Conservation (phyloP, 2,329 filamentous ascomycete genomes). For the Aspergillus puulaauensis region DNA sequence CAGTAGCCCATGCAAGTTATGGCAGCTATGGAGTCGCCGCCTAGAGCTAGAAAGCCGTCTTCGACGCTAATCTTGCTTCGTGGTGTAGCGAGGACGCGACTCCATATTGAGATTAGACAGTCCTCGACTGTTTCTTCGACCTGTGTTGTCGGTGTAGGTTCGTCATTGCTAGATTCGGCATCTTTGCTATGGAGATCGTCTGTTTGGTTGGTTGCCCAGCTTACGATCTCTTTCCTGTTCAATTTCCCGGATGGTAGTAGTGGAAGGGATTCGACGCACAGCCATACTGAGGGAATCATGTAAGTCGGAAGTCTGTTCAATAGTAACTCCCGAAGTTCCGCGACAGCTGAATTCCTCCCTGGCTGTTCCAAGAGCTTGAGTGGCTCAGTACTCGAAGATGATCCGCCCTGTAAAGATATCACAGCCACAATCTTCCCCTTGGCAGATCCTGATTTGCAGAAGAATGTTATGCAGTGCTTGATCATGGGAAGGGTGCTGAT, state of each 20-base stretch:
- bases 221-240: conserved; percentile 40
- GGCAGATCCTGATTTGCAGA: conserved; percentile 36
- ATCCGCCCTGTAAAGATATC: conserved; percentile 27
- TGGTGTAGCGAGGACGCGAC: conserved; percentile 41
- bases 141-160: conserved; percentile 5
- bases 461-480: conserved; percentile 36
- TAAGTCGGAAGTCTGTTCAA: conserved; percentile 42
- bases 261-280: conserved; percentile 47
- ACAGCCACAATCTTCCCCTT: conserved; percentile 33
- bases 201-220: conserved; percentile 32
- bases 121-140: conserved; percentile 30
- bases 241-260: conserved; percentile 48
- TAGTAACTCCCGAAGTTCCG: conserved; percentile 30
- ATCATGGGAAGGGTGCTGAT: conserved; percentile 29
- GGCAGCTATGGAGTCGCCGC: conserved; percentile 52
- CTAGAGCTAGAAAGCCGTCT: conserved; percentile 45
- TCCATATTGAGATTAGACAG: conserved; percentile 34
- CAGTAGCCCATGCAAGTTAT: conserved; percentile 51
- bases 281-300: conserved; percentile 49
- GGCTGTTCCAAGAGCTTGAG: conserved; percentile 25
- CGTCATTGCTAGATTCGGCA: background rate
- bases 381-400: conserved; percentile 18
- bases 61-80: conserved; percentile 31
- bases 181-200: conserved; percentile 25
- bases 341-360: conserved; percentile 21